Percentiles rank a stretch among this genome's conserved stretches.
phyloP scores from a whole-genome alignment of 2,329 filamentous ascomycete species.

The Monilinia vaccinii-corymbosi region DNA sequence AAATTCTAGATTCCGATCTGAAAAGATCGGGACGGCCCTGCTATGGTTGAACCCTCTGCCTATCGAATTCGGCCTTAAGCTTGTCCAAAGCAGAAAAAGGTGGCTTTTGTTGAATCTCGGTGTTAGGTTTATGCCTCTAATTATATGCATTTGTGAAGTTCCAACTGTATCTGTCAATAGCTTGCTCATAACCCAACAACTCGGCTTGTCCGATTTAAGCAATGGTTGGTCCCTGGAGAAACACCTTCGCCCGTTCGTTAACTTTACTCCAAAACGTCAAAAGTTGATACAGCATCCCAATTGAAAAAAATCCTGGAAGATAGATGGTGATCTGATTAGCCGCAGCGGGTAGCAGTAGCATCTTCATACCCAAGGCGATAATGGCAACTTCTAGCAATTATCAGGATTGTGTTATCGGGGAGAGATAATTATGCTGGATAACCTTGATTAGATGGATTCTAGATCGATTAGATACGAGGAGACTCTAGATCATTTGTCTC shows the following conservation, averaged over 20 bases:
- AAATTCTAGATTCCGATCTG: too few relatives aligned
- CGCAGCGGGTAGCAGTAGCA: too few relatives aligned
- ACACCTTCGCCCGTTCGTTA: neutral
- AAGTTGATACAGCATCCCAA: neutral
- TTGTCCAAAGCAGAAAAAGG: too few relatives aligned
- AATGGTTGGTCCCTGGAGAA: neutral
- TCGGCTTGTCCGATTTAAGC: neutral
- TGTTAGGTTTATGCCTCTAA: too few relatives aligned
- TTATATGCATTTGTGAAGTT: too few relatives aligned
- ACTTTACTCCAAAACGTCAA: neutral
- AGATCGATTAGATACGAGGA: too few relatives aligned
- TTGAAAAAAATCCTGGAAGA: too few relatives aligned
- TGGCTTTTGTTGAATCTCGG: too few relatives aligned
- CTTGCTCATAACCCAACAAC: too few relatives aligned
- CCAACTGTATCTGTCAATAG: too few relatives aligned
- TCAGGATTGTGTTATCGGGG: conserved; percentile 7
- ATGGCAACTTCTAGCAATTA: neutral
- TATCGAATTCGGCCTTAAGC: too few relatives aligned
- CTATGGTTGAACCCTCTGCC: neutral
- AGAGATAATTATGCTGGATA: conserved; percentile 1
- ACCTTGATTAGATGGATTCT: neutral
- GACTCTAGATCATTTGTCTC: conserved; percentile 1
- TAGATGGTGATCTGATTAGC: neutral
- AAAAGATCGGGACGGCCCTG: neutral
- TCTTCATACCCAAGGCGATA: neutral